phyloP scores from a whole-genome alignment of 768 basidiomycete genomes.

The Russula vinacea region DNA sequence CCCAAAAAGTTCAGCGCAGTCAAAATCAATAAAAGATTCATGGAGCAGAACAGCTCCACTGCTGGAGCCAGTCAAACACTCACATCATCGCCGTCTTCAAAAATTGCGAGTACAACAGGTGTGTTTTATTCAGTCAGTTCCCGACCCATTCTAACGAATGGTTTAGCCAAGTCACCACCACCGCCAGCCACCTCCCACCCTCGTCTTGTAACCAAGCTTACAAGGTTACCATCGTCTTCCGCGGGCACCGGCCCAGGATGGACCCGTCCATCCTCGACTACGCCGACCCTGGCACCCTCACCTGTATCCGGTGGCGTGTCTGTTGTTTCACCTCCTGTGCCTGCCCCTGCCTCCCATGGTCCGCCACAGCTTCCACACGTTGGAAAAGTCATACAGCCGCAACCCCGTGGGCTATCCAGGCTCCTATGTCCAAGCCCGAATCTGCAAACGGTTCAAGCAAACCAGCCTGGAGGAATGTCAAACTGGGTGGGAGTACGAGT shows the following conservation, averaged over 20 bases:
- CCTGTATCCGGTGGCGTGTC: constrained; percentile 43
- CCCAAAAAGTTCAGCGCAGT: constrained; percentile 86
- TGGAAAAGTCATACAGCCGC: constrained; percentile 68
- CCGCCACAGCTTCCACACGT: constrained; percentile 54
- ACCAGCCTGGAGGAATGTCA: constrained; percentile 72
- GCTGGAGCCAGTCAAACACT: constrained; percentile 47
- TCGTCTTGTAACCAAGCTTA: constrained; percentile 84
- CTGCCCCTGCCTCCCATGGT: constrained; percentile 33
- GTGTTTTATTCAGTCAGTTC: constrained; percentile 31
- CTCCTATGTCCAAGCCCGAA: constrained; percentile 36
- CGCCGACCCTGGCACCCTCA: constrained; percentile 54
- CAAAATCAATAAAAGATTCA: constrained; percentile 95
- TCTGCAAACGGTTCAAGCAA: constrained; percentile 37
- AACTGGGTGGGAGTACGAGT: constrained; percentile 34
- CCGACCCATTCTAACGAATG: constrained; percentile 6
- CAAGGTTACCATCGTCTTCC: constrained; percentile 57
- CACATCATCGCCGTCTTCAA: constrained; percentile 45
- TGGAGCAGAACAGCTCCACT: constrained; percentile 78
- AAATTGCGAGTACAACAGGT: constrained; percentile 54
- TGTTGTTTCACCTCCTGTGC: constrained; percentile 37
- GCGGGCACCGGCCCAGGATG: constrained; percentile 63
- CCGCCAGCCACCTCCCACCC: constrained; percentile 63
- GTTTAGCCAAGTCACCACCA: constrained; percentile 54
- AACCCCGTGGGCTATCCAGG: constrained; percentile 43
- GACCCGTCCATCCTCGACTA: constrained; percentile 74